These are phyloP conservation scores for Cladosporium sp. DNA, from an alignment of 2,329 filamentous ascomycete species.

Conservation along the genomic window DNA sequence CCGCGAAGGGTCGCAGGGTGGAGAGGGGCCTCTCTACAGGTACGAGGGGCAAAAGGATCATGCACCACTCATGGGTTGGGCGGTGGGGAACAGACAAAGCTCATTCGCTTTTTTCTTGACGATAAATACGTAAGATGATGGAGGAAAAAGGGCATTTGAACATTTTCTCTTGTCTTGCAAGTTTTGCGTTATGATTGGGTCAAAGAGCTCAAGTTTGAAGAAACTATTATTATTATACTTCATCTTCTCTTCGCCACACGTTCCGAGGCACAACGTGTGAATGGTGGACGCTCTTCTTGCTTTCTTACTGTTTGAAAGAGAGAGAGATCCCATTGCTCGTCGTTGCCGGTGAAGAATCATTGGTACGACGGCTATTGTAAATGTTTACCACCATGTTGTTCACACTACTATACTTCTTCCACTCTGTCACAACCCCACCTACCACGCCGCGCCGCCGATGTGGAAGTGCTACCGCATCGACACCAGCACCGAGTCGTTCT, in stretches of 20 bases:
- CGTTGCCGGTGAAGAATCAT: too few species aligned
- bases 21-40: neutral
- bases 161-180: neutral
- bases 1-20: neutral
- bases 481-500: too few species aligned
- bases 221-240: neutral
- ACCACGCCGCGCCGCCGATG: too few species aligned
- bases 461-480: too few species aligned
- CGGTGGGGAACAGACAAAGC: neutral
- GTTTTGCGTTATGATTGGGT: conserved; percentile 2
- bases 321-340: too few species aligned
- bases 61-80: neutral
- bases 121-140: neutral
- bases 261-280: neutral
- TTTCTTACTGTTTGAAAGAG: too few species aligned
- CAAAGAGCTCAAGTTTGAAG: neutral
- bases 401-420: too few species aligned
- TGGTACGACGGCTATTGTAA: too few species aligned
- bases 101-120: conserved; percentile 10
- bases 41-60: neutral
- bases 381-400: too few species aligned
- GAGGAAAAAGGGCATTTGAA: neutral
- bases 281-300: neutral
- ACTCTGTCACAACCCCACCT: too few species aligned
- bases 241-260: neutral